Evolutionary conservation across 106 monocot genomes (phyloP), one percentile per base, ranked within the genome.

Genomic region (Dendrobium chrysotoxum): DNA sequence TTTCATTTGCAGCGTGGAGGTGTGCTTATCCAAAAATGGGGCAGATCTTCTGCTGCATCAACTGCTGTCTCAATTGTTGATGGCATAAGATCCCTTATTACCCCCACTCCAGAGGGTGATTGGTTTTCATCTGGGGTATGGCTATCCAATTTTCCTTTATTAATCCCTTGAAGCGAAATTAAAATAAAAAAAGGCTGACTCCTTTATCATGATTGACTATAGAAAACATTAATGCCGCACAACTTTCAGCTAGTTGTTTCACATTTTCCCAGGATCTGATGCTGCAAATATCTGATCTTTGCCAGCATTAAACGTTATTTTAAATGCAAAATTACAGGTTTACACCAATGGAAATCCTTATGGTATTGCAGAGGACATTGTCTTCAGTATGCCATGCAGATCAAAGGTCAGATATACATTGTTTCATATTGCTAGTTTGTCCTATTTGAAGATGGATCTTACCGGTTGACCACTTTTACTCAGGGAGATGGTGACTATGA

Each of bases 401-500:
- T 96, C 96, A 78, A 83, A 85, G 79, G 96, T 96, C 23, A 39
- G 67, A 25, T 12, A 76, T 16, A 5, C 38, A 18, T 21, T 7
- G 18, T 21, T 68, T 28, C 70, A 50, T 13, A 50, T 50, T 50
- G 50, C 50, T 50, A 50, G 13, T 50, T 3, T 50, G 16, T 13
- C 12, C 50, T 5, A 20, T 54, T 70, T 55, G 17, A 7, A 18
- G 28, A 42, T 84, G 26, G 26, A 16, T 41, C 46, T 0, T n/a
- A 41, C 9, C 44, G 31, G 31, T 78, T 50, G 65, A 15, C 12
- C 2, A 64, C 18, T 25, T 65, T 55, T 77, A 78, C 40, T 88
- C 79, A 99, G 98, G 98, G 98, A 84, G 90, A 99, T 86, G 98
- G 98, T 25, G 91, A 99, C 53, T 99, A 99, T 78, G 98, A 99